Base-by-base conservation (phyloP, 2,329 filamentous ascomycete genomes). In the Fusarium coffeatum region DNA sequence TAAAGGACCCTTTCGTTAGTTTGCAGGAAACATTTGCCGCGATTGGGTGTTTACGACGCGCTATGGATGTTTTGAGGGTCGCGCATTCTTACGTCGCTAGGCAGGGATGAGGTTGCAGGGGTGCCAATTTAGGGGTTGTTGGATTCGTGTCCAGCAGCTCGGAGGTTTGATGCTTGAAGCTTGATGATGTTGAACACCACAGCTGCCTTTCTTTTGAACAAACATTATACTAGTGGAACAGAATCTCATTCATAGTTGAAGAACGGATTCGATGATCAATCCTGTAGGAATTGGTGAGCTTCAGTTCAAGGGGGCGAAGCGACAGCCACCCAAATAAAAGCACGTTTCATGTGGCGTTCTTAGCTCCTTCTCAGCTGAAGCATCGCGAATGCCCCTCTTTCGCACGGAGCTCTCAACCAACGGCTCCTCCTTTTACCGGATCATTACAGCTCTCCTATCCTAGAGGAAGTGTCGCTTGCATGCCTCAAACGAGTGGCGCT, bases 271-370 rank as follows among this genome's bases (percentile, higher is more conserved):
- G 34, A 37, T 37, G 18, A n/a, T 12, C 6, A 18, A n/a, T 28
- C 8, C 8, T 45, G 8, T 5, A 28, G 22, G 47, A 42, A 43
- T 20, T 43, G 28, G 9, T 49, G 47, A 22, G 46, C 20, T 25
- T 20, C 22, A 23, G 15, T 28, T 56, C 47, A 51, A 65, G 42
- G 47, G 60, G 62, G 49, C 40, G 43, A 28, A 43, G 50, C 8
- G n/a, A 4, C 13, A 6, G 60, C 47, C 37, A 64, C 56, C 61
- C 63, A 66, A 66, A 60, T 28, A 65, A 65, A 65, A 54, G 34
- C 25, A 22, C 18, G 50, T 59, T 48, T 48, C 23, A 66, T 47
- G 63, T 61, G 61, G 63, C 63, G 63, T 55, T 16, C 66, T 66
- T 66, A 66, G 63, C 55, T 61, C 49, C 42, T 45, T 42, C 41